phyloP scores from a whole-genome alignment of 495 filamentous ascomycete genomes.

The Chaetomium cochliodes region DNA sequence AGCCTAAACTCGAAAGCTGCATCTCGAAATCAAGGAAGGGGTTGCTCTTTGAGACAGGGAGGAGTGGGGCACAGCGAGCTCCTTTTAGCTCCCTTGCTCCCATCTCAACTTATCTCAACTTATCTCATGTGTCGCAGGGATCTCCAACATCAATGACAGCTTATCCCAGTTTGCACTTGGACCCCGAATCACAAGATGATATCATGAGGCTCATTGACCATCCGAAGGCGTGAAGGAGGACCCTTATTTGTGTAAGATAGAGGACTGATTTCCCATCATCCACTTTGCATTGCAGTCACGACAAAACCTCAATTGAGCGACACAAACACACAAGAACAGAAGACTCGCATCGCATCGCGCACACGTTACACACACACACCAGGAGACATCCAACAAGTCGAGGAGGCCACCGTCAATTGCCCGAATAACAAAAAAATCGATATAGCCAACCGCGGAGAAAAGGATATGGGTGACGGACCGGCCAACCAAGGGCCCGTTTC shows the following conservation, averaged over 20 bases:
- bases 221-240: background rate
- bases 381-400: background rate
- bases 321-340: background rate
- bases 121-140: background rate
- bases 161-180: background rate
- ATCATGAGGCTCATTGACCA: slow-evolving; percentile 2
- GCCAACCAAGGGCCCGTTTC: background rate
- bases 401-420: background rate
- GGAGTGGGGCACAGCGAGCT: slow-evolving; percentile 6
- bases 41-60: background rate
- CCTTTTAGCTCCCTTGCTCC: slow-evolving; percentile 5
- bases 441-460: background rate
- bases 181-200: slow-evolving; percentile 11
- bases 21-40: background rate
- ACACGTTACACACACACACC: too few relatives aligned
- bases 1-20: background rate
- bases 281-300: background rate
- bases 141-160: background rate
- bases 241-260: background rate
- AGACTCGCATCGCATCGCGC: background rate
- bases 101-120: background rate
- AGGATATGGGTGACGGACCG: slow-evolving; percentile 14
- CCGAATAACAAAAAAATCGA: background rate
- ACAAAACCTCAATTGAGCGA: background rate
- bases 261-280: background rate